Conservation (phyloP, 345 rosid genomes). For the Murraya paniculata region DNA sequence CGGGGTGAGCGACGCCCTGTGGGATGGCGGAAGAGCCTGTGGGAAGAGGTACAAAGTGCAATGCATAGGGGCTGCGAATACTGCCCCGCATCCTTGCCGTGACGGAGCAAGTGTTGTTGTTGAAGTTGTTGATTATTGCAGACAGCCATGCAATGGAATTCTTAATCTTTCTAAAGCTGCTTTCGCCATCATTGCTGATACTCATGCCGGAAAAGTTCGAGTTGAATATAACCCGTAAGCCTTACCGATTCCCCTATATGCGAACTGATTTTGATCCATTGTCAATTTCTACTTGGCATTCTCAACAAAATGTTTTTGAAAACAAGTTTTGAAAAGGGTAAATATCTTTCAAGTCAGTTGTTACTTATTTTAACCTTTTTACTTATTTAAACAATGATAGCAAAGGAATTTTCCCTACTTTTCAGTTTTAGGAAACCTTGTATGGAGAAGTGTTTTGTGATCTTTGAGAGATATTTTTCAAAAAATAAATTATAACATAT, state of each 20-base stretch:
- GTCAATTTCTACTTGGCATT: too few relatives aligned
- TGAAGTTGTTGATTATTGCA: conserved; percentile 44
- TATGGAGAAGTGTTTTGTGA: too few relatives aligned
- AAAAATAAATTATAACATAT: neutral
- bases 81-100: conserved; percentile 40
- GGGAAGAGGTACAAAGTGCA: conserved; percentile 37
- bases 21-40: conserved; percentile 44
- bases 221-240: conserved; percentile 17
- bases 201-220: conserved; percentile 37
- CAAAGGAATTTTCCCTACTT: too few relatives aligned
- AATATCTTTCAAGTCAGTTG: too few relatives aligned
- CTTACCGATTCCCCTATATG: too few relatives aligned
- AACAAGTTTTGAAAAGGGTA: too few relatives aligned
- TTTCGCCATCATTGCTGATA: conserved; percentile 43
- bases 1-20: conserved; percentile 46
- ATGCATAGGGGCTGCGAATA: conserved; percentile 37
- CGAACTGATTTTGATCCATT: too few relatives aligned
- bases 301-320: too few relatives aligned
- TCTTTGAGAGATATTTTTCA: neutral
- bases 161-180: conserved; percentile 49
- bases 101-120: conserved; percentile 29
- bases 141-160: conserved; percentile 27
- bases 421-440: too few relatives aligned
- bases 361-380: too few relatives aligned
- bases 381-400: too few relatives aligned